Conservation (phyloP, 1,139 yeast genomes). For the Suhomyces wounanorum region DNA sequence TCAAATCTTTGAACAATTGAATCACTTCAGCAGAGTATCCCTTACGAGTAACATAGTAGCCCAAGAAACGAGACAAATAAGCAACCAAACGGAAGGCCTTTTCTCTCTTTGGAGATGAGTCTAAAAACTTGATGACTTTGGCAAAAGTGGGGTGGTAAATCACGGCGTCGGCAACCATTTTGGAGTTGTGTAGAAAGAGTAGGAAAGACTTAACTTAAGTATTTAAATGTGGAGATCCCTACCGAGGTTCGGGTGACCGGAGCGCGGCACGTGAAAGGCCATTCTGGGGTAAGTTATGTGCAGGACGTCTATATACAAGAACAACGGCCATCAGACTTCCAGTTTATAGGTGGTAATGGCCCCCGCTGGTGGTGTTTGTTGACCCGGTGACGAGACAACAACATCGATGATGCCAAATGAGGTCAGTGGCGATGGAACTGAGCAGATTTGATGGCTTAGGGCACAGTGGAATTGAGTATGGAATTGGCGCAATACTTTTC, state of each 20-base stretch:
- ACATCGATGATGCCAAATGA: too few relatives aligned
- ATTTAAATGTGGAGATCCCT: neutral
- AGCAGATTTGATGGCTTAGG: too few relatives aligned
- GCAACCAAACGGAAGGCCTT: constrained; percentile 80
- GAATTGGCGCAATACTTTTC: too few relatives aligned
- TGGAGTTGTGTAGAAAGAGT: neutral
- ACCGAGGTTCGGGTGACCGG: constrained; percentile 9
- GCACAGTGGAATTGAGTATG: too few relatives aligned
- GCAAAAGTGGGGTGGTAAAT: constrained; percentile 75
- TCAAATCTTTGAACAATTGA: constrained; percentile 52
- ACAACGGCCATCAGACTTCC: too few relatives aligned
- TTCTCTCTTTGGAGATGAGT: constrained; percentile 68
- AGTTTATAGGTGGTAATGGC: too few relatives aligned
- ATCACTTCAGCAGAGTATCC: constrained; percentile 58
- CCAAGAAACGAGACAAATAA: constrained; percentile 73
- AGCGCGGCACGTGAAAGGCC: constrained; percentile 7
- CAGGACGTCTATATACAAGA: neutral
- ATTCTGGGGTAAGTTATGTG: constrained; percentile 2
- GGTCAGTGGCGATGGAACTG: too few relatives aligned
- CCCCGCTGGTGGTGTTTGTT: too few relatives aligned
- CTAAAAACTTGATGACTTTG: constrained; percentile 65
- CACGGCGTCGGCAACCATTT: constrained; percentile 66
- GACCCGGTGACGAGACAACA: too few relatives aligned
- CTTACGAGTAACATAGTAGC: constrained; percentile 61
- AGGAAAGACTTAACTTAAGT: constrained; percentile 2